Base-by-base conservation (phyloP, 208 protist species). In the Lotmaria passim region DNA sequence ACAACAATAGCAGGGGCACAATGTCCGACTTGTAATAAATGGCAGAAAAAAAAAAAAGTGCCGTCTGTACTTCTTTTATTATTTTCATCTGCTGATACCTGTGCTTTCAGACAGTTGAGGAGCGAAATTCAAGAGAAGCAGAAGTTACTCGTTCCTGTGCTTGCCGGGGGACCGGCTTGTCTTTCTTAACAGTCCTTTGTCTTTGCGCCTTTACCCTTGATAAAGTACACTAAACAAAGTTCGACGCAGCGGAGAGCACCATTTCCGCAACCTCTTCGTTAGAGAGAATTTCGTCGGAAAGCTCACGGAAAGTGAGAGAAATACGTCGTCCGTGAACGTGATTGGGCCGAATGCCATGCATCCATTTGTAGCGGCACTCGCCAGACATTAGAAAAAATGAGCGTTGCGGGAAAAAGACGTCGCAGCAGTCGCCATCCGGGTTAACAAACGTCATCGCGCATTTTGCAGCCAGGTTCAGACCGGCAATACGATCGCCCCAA, bases 391-490 rank as follows among this genome's bases (percentile, higher is more conserved):
- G 21, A 66, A 93, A 97, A 51, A 89, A 85, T 28, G 79, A 69
- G 23, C 90, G 67, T 21, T 82, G 82, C 12, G 90, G 89, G 10
- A 97, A 61, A 66, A 79, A 85, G 7, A 85, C 89, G 24, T 94
- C 82, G 33, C 94, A 80, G 28, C 68, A 73, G 23, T 70, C 55
- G 38, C 75, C 84, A 0, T 85, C 53, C 21, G 30, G 47, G 30
- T 81, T 79, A n/a, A 96, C 88, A 77, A 97, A 97, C 0, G 90
- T 94, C 66, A 97, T 90, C 12, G 74, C 67, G 44, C 82, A 82
- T 26, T 92, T 75, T 7, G 78, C 76, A 24, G 89, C 59, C 26
- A 97, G 50, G 78, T 93, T 96, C 30, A 93, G 33, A 0, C 93
- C 90, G 23, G 69, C 85, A 64, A 97, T 88, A 30, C 93, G 77